Base-by-base conservation (phyloP, 805 yeast species). In the Lipomyces anomalus region DNA sequence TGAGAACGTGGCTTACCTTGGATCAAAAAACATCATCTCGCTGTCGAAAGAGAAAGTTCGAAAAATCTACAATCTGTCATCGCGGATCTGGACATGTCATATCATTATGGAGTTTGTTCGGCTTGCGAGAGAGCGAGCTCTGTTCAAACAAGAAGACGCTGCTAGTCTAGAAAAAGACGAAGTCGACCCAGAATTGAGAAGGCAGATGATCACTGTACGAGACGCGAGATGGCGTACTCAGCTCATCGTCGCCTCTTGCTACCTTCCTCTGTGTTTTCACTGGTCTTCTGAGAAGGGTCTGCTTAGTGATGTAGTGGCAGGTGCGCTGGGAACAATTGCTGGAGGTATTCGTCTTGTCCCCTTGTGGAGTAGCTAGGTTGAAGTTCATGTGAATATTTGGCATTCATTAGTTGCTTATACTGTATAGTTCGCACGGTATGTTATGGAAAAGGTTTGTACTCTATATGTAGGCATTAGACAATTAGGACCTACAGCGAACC, bases 261-360 rank as follows among this genome's bases (percentile, higher is more conserved):
- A 69, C 61, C 58, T 66, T 32, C 73, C 73, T 4, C 54, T 69
- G 38, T 65, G 73, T 2, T 53, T 65, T 34, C 73, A 69, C 54
- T 69, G 73, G 73, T 66, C 71, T 2, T 50, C 64, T 7, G 60
- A 61, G 42, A 47, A 41, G 2, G 73, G 73, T 1, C 47, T 63
- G 20, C 46, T 67, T 21, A 44, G 43, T 22, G 62, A 64, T 21
- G 47, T 54, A 30, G 47, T 50, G 23, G 72, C 69, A 4, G 73
- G 73, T 1, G 34, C 62, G 22, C 48, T 69, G 23, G 73, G 73
- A 1, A 52, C 70, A 1, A 33, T 59, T 20, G 72, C 71, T 3
- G 61, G 60, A 13, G 50, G 57, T 13, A 48, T 40, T n/a, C 33
- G 56, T 16, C 38, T 56, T 28, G 17, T 52, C 28, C 59, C 58